Conservation (phyloP, 805 yeast genomes). For the Hanseniaspora thailandica region DNA sequence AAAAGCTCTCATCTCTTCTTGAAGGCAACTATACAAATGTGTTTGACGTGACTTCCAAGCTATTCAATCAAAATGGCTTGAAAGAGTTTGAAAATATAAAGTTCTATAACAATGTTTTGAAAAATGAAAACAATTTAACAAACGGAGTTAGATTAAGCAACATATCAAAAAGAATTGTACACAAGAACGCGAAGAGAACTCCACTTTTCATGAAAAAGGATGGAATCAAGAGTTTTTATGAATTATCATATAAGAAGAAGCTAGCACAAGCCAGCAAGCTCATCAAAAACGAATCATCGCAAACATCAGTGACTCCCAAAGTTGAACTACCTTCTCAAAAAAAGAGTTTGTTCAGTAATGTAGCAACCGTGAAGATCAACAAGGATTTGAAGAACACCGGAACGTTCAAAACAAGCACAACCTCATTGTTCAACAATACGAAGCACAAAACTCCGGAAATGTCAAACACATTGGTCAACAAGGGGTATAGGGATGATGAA, state of each 20-base stretch:
- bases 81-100: constrained; percentile 26
- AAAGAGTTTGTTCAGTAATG: constrained; percentile 5
- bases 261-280: background rate
- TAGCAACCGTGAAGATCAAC: background rate
- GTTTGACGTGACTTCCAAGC: constrained; percentile 22
- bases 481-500: constrained; percentile 4
- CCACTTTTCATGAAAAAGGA: constrained; percentile 25
- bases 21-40: background rate
- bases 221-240: constrained; percentile 28
- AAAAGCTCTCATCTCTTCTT: background rate
- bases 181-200: constrained; percentile 18
- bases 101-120: constrained; percentile 24
- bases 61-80: constrained; percentile 26
- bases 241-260: constrained; percentile 18
- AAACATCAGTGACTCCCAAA: background rate
- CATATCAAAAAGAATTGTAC: constrained; percentile 27
- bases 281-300: background rate
- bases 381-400: background rate
- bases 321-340: background rate
- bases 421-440: background rate
- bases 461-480: background rate
- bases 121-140: constrained; percentile 21
- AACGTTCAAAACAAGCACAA: background rate
- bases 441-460: background rate
- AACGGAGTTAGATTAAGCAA: constrained; percentile 28